Percentiles rank a stretch among this genome's conserved stretches.
Conservation (phyloP, 2,329 filamentous ascomycete species). For the Zasmidium angulare region DNA sequence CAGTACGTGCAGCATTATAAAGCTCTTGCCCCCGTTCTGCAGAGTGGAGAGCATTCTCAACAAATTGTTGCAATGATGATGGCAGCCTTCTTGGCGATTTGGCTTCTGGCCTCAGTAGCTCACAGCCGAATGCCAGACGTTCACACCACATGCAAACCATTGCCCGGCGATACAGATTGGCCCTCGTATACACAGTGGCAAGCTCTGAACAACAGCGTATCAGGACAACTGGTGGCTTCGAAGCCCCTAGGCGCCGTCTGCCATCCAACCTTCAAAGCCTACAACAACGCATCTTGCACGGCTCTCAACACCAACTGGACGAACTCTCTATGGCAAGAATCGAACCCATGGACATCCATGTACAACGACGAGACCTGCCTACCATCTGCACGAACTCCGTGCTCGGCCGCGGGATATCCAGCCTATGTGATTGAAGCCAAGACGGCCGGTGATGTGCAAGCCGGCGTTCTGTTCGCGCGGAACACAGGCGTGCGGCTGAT, state of each 20-base stretch:
- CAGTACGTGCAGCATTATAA: too few species aligned
- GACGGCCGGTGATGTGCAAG: slow-evolving; percentile 8
- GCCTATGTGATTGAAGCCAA: slow-evolving; percentile 9
- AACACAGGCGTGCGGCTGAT: slow-evolving; percentile 11
- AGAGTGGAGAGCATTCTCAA: too few species aligned
- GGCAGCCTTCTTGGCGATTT: too few species aligned
- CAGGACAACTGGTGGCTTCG: not conserved
- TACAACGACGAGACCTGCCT: slow-evolving; percentile 20
- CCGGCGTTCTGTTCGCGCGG: slow-evolving; percentile 10
- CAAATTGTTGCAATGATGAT: too few species aligned
- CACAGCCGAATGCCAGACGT: too few species aligned
- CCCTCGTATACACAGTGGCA: not conserved
- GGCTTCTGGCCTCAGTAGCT: too few species aligned
- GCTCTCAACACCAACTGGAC: slow-evolving; percentile 4
- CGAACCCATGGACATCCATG: slow-evolving; percentile 5
- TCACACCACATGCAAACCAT: not conserved
- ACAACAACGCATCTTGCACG: slow-evolving; percentile 9
- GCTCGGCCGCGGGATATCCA: slow-evolving; percentile 10
- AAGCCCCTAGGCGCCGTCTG: not conserved
- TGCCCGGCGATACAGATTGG: not conserved
- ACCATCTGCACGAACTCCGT: slow-evolving; percentile 5
- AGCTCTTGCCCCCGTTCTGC: too few species aligned
- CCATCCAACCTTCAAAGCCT: not conserved
- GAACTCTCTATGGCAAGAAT: slow-evolving; percentile 11
- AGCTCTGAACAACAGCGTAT: not conserved